Evolutionary conservation across 1,284 basidiomycete genomes (phyloP).

Genomic region (Sphagnurus paluster): DNA sequence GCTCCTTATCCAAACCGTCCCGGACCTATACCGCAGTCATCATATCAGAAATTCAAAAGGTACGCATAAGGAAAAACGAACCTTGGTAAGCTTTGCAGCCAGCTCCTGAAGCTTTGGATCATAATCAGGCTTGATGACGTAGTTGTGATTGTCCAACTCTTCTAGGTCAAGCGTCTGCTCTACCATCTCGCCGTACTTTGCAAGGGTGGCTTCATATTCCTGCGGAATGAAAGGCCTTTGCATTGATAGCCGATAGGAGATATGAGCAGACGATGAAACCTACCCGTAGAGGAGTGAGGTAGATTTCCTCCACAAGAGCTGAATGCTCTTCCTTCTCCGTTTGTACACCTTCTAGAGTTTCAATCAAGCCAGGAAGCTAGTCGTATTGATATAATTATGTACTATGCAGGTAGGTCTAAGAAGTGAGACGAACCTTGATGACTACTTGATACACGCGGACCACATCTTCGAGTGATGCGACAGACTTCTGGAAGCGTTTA

Average conservation of each 20-base stretch:
- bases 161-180: conserved; percentile 94
- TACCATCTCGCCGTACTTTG: conserved; percentile 91
- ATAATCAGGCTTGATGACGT: conserved; percentile 92
- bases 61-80: conserved; percentile 19
- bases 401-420: neutral
- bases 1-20: conserved; percentile 86
- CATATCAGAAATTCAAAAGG: neutral
- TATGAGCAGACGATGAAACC: neutral
- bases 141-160: conserved; percentile 83
- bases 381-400: neutral
- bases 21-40: conserved; percentile 44
- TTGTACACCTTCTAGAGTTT: conserved; percentile 56
- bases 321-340: conserved; percentile 48
- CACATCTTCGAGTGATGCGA: conserved; percentile 91
- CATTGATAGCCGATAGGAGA: neutral
- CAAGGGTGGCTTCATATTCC: conserved; percentile 65
- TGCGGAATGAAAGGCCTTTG: conserved; percentile 27
- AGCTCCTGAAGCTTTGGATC: conserved; percentile 76
- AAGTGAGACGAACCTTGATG: conserved; percentile 35
- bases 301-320: conserved; percentile 66
- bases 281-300: conserved; percentile 64
- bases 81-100: conserved; percentile 65
- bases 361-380: conserved; percentile 78
- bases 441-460: conserved; percentile 95
- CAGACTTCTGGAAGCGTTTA: conserved; percentile 88